Conservation (phyloP, 768 basidiomycete species). For the Russula vinacea region DNA sequence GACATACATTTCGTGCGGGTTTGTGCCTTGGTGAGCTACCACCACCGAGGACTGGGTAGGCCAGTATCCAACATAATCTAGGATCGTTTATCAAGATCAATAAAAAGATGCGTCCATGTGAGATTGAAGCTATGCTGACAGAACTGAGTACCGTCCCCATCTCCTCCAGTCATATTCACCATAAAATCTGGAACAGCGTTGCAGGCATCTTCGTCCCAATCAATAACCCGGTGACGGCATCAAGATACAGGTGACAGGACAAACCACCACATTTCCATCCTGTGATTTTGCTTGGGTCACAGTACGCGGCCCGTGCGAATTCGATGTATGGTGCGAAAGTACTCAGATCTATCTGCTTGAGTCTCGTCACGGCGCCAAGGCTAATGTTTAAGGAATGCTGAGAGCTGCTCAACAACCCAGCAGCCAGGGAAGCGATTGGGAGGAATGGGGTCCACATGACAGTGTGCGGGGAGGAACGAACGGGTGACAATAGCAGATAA, state of each 20-base stretch:
- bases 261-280: slow-evolving; percentile 48
- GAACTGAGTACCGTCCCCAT: slow-evolving; percentile 46
- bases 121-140: slow-evolving; percentile 38
- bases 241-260: slow-evolving; percentile 19
- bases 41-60: slow-evolving; percentile 25
- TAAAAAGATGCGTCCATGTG: neutral
- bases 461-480: too few relatives aligned
- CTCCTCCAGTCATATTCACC: slow-evolving; percentile 46
- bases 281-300: slow-evolving; percentile 38
- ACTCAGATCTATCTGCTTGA: slow-evolving; percentile 38
- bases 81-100: neutral
- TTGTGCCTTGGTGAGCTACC: slow-evolving; percentile 28
- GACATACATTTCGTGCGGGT: slow-evolving; percentile 21
- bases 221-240: neutral
- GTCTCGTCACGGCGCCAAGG: slow-evolving; percentile 26
- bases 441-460: slow-evolving; percentile 14
- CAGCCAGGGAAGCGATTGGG: slow-evolving; percentile 9
- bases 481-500: too few relatives aligned
- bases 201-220: slow-evolving; percentile 40
- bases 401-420: neutral
- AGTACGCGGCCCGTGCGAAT: slow-evolving; percentile 58
- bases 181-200: slow-evolving; percentile 42
- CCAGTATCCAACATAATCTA: slow-evolving; percentile 30
- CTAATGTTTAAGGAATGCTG: slow-evolving; percentile 8
- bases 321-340: slow-evolving; percentile 47